A percentile compares a stretch with the other conserved stretches of the same genome.
Evolutionary conservation across 768 basidiomycete genomes (phyloP).

Genomic region (Tephrocybe rancida): DNA sequence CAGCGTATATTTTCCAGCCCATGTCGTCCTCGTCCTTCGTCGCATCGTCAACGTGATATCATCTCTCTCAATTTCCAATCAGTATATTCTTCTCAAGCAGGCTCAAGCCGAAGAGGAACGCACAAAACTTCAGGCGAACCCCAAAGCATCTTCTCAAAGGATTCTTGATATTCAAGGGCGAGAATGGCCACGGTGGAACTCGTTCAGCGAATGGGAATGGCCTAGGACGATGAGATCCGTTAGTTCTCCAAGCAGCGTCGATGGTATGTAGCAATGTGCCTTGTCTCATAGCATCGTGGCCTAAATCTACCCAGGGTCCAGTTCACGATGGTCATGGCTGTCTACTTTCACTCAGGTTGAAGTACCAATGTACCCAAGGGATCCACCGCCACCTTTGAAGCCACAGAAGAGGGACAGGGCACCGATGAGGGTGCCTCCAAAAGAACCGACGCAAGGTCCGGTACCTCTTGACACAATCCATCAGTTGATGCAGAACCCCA

Average conservation of each 20-base stretch:
- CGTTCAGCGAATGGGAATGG: conserved; percentile 27
- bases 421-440: conserved; percentile 15
- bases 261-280: conserved; percentile 1
- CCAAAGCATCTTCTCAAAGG: conserved; percentile 9
- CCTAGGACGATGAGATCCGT: conserved; percentile 5
- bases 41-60: conserved; percentile 71
- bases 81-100: conserved; percentile 47
- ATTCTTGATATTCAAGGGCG: conserved; percentile 19
- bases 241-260: neutral
- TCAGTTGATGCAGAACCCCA: conserved; percentile 73
- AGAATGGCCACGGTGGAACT: conserved; percentile 32
- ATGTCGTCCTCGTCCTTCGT: conserved; percentile 62
- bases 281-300: neutral
- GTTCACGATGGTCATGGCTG: conserved; percentile 29
- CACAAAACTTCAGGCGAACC: conserved; percentile 1
- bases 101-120: conserved; percentile 17
- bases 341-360: conserved; percentile 21
- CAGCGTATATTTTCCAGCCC: conserved; percentile 55
- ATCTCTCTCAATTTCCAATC: conserved; percentile 68
- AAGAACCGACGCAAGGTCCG: conserved; percentile 22
- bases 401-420: conserved; percentile 12
- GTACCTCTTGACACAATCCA: conserved; percentile 56
- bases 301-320: conserved; percentile 5
- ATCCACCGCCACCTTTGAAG: conserved; percentile 21
- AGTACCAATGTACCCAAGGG: conserved; percentile 12